Conservation (phyloP, 1,284 basidiomycete species). For the Boletellus deceptivus region DNA sequence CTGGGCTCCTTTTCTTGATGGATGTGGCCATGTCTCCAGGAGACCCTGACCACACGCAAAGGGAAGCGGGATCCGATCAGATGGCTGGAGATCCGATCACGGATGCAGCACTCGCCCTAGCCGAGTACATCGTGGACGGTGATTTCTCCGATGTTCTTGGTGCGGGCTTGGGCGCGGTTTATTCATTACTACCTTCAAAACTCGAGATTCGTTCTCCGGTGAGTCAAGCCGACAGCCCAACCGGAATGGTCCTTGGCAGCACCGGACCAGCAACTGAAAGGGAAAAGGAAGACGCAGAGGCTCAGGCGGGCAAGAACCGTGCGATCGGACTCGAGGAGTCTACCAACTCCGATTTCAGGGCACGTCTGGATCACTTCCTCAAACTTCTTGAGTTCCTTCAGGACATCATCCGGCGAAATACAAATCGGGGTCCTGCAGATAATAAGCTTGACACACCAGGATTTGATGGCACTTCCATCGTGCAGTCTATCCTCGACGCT, state of each 20-base stretch:
- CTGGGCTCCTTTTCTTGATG: slow-evolving; percentile 89
- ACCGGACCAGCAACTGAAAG: slow-evolving; percentile 49
- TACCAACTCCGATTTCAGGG: slow-evolving; percentile 72
- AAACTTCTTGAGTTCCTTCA: slow-evolving; percentile 91
- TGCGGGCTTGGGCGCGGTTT: slow-evolving; percentile 91
- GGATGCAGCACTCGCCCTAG: slow-evolving; percentile 82
- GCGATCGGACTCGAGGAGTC: slow-evolving; percentile 74
- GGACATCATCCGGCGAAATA: slow-evolving; percentile 76
- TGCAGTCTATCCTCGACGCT: slow-evolving; percentile 78
- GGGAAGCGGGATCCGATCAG: slow-evolving; percentile 24
- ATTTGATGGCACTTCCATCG: slow-evolving; percentile 73
- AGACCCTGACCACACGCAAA: slow-evolving; percentile 44
- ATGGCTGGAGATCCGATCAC: slow-evolving; percentile 62
- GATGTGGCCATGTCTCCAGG: slow-evolving; percentile 88
- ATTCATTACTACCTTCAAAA: slow-evolving; percentile 88
- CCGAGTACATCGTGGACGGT: slow-evolving; percentile 91
- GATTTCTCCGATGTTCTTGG: slow-evolving; percentile 96
- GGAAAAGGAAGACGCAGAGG: slow-evolving; percentile 56
- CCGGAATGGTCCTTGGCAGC: slow-evolving; percentile 67
- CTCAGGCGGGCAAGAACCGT: slow-evolving; percentile 52
- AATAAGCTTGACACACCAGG: slow-evolving; percentile 52
- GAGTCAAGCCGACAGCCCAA: slow-evolving; percentile 39
- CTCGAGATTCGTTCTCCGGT: slow-evolving; percentile 61
- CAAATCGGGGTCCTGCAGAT: slow-evolving; percentile 39
- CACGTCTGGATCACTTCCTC: slow-evolving; percentile 83